Base-by-base conservation (phyloP, 345 rosid genomes). In the Syzygium oleosum region DNA sequence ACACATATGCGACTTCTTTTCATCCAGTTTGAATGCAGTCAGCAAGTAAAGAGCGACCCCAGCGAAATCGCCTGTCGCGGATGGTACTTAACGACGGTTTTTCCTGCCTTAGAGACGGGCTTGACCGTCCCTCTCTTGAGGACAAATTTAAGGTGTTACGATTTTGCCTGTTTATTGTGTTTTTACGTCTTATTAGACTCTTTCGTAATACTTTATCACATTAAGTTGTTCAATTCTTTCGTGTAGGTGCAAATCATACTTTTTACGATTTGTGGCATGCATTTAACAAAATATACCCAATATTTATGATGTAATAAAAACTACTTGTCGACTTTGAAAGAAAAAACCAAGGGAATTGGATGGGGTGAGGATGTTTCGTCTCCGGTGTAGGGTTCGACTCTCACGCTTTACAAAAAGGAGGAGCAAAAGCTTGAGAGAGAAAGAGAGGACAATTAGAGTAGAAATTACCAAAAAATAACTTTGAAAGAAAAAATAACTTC, bases 51-150 rank as follows among this genome's bases (percentile, higher is more conserved):
- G 68, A 59, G 68, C 31, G 0, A 59, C 31, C 68, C 14, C 17
- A 0, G 9, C 14, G 68, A 61, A 61, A 27, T 27, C 17, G 0
- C 31, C 29, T 1, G 0, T 12, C 34, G 4, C 0, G 1, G 9
- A 61, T n/a, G 68, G 17, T 61, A 61, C 31, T 12, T 27, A 27
- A 1, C 4, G 31, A 27, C 6, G 1, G 34, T 5, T 27, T 59
- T 59, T 59, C 68, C 2, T 1, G 17, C 7, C 27, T 59, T 59
- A 59, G 31, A 59, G 68, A 59, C 8, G 2, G 1, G 7, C 27
- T 59, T 59, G 8, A 31, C 31, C 31, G 5, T 27, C 31, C 17
- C 17, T 59, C 34, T 61, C n/a, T 61, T 2, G 8, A 27, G 68
- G 13, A 5, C 6, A 27, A 27, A 29, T 61, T 61, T 61, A 12